A percentile compares a stretch with the other conserved stretches of the same genome.
Evolutionary conservation across 371 early-diverging fungal genomes (phyloP).

Genomic region (Apophysomyces trapeziformis): DNA sequence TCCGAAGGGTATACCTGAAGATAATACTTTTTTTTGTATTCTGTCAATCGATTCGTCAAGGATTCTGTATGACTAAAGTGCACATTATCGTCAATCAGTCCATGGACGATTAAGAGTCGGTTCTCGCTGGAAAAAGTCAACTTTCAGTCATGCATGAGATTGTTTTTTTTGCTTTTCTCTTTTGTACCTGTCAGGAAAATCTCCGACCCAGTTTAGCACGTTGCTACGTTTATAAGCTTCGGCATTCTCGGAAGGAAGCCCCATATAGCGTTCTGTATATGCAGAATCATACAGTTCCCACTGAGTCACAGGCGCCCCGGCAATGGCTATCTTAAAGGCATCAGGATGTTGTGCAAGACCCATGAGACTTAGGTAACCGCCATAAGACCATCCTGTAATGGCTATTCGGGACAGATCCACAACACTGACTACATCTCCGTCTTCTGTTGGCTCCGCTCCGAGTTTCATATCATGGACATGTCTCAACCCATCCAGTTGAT

Average conservation of each 20-base stretch:
- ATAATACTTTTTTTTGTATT: constrained; percentile 63
- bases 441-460: constrained; percentile 41
- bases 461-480: constrained; percentile 53
- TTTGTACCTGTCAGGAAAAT: constrained; percentile 67
- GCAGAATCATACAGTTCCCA: constrained; percentile 81
- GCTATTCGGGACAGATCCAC: constrained; percentile 68
- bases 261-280: constrained; percentile 84
- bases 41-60: constrained; percentile 62
- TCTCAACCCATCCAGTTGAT: constrained; percentile 71
- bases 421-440: constrained; percentile 26
- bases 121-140: constrained; percentile 47
- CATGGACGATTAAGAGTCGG: constrained; percentile 77
- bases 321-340: constrained; percentile 71
- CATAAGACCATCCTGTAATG: constrained; percentile 76
- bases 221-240: constrained; percentile 57
- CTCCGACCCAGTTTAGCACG: constrained; percentile 56
- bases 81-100: constrained; percentile 85
- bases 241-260: constrained; percentile 54
- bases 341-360: constrained; percentile 67
- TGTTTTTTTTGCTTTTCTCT: neutral
- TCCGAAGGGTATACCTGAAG: constrained; percentile 76
- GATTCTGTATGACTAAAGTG: constrained; percentile 72
- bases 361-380: constrained; percentile 79
- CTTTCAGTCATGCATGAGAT: constrained; percentile 2
- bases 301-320: constrained; percentile 81